These are phyloP conservation scores for Candida neerlandica DNA, from an alignment of 1,139 yeast species.

Conservation along the genomic window DNA sequence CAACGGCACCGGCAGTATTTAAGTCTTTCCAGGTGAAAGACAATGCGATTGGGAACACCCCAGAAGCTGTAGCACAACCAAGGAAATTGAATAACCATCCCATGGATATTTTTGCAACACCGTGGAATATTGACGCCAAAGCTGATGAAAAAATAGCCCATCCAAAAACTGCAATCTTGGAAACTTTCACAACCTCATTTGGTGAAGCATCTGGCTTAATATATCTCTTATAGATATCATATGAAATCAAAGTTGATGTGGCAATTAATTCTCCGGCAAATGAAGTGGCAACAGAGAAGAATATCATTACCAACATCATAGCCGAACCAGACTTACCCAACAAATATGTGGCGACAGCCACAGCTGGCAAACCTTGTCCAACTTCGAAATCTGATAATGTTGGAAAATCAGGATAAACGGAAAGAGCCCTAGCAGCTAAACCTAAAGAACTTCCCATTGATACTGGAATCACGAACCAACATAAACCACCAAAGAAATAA, in stretches of 20 bases:
- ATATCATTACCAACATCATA: conserved; percentile 46
- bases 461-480: conserved; percentile 45
- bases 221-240: conserved; percentile 50
- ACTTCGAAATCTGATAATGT: conserved; percentile 23
- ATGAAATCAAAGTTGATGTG: conserved; percentile 47
- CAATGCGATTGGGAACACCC: conserved; percentile 44
- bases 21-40: conserved; percentile 43
- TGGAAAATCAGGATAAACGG: conserved; percentile 30
- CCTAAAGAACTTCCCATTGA: conserved; percentile 48
- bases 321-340: conserved; percentile 49
- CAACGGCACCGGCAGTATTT: conserved; percentile 36
- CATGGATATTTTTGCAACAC: conserved; percentile 24
- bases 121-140: conserved; percentile 44
- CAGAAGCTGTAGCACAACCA: conserved; percentile 33
- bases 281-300: conserved; percentile 53
- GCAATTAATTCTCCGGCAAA: conserved; percentile 53
- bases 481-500: conserved; percentile 46
- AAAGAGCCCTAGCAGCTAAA: conserved; percentile 35
- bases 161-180: conserved; percentile 40
- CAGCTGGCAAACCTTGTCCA: conserved; percentile 45
- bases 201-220: conserved; percentile 46
- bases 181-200: conserved; percentile 36
- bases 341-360: conserved; percentile 42
- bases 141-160: conserved; percentile 34
- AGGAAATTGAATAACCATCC: conserved; percentile 47